A percentile compares a stretch with the other conserved stretches of the same genome.
phyloP scores from a whole-genome alignment of 1,284 basidiomycete species.

The Rhodotorula glutinis region DNA sequence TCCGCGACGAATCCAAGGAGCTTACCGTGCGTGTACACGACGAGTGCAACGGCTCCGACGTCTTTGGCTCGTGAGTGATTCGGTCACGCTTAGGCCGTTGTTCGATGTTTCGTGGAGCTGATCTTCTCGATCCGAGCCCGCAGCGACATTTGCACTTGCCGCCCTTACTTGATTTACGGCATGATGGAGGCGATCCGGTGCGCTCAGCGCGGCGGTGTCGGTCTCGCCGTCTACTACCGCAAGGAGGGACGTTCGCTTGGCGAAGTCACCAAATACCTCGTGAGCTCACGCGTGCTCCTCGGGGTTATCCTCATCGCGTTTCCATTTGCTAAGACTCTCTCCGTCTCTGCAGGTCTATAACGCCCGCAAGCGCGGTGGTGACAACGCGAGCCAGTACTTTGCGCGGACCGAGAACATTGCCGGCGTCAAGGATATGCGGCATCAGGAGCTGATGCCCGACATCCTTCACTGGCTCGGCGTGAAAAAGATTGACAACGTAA shows the following conservation, averaged over 20 bases:
- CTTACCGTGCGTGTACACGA: conserved; percentile 90
- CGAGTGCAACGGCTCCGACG: conserved; percentile 65
- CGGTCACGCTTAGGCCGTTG: not conserved
- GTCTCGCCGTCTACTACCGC: conserved; percentile 59
- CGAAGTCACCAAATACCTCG: conserved; percentile 65
- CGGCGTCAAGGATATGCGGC: conserved; percentile 57
- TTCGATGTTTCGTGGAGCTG: not conserved
- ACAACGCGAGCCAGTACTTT: conserved; percentile 90
- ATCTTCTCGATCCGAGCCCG: not conserved
- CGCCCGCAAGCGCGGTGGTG: conserved; percentile 87
- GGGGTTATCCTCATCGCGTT: no score
- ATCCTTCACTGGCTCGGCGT: conserved; percentile 92
- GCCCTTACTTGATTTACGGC: conserved; percentile 73
- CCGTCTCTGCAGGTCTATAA: conserved; percentile 71
- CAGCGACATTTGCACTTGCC: conserved; percentile 73
- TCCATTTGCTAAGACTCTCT: not conserved
- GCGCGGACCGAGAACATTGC: conserved; percentile 88
- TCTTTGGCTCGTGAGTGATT: conserved; percentile 57
- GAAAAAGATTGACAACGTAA: conserved; percentile 72
- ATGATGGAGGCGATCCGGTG: conserved; percentile 87
- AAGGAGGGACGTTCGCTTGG: conserved; percentile 83
- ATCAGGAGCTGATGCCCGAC: conserved; percentile 69
- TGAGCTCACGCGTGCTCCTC: not conserved
- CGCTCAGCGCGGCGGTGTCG: conserved; percentile 84
- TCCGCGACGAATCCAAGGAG: conserved; percentile 75